phyloP scores from a whole-genome alignment of 2,329 filamentous ascomycete genomes.

The Pseudogymnoascus sp. region DNA sequence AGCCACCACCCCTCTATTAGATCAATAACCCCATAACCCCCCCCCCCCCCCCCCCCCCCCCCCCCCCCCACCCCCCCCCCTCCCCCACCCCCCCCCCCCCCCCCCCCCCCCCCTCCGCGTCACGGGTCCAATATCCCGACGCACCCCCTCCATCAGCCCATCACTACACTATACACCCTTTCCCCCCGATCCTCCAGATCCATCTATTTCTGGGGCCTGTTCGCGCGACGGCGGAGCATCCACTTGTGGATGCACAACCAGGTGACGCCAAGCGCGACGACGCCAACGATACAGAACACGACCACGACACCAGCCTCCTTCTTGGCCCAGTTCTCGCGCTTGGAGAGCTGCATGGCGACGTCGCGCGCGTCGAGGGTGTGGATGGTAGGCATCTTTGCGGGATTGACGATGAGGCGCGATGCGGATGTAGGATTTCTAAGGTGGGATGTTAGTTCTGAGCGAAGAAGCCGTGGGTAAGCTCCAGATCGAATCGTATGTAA shows the following conservation, averaged over 20 bases:
- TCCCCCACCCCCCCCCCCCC: too few species aligned
- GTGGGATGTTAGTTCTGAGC: background rate
- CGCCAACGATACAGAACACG: conserved; percentile 52
- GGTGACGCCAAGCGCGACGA: conserved; percentile 43
- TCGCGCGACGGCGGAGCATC: conserved; percentile 25
- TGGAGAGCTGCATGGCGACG: conserved; percentile 35
- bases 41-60: too few species aligned
- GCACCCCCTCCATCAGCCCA: background rate
- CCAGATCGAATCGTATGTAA: background rate
- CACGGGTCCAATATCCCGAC: background rate
- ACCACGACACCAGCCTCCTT: conserved; percentile 51
- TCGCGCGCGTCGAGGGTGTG: conserved; percentile 12
- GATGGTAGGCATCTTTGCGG: conserved; percentile 17
- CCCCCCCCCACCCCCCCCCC: too few species aligned
- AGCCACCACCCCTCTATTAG: background rate
- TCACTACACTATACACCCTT: background rate
- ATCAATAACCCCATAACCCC: conserved; percentile 4
- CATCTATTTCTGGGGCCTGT: conserved; percentile 3
- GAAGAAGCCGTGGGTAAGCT: background rate
- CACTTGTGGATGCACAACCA: conserved; percentile 40
- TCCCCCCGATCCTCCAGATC: background rate
- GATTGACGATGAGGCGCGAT: background rate
- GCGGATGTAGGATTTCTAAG: background rate
- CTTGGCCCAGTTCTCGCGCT: conserved; percentile 48
- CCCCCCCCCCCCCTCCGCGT: background rate